Base-by-base conservation (phyloP, 140 eudicot species). In the Oenanthe javanica region DNA sequence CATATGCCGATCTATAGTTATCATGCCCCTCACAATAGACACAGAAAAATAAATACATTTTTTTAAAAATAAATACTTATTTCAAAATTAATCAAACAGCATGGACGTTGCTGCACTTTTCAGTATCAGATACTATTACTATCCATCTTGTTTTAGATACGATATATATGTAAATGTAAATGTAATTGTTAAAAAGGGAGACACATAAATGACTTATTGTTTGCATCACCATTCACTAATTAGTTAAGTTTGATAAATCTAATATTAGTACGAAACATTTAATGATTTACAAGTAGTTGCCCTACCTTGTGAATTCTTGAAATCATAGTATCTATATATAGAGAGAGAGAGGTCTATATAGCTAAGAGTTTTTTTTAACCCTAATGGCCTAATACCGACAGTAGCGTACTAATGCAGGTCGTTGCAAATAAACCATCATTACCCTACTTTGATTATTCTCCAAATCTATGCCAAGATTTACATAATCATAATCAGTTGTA, bases 181-280 rank as follows among this genome's bases (percentile, higher is more conserved):
- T 40, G n/a, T 40, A 40, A 49, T 49, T 49, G 4, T 50, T 14
- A 2, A 0, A 52, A 14, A 12, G 57, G 61, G 16, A 54, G 63
- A 55, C 63, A 55, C 9, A 6, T 55, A 19, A 5, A 57, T 57
- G 66, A 57, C 66, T 57, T 57, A 6, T 57, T 57, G 66, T 57
- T 57, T 57, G 66, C 66, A 57, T 57, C 66, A 57, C 66, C 66
- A 57, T 57, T 19, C 66, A 57, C 66, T 57, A n/a, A n/a, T n/a
- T n/a, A 57, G 19, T 57, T 6, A 57, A 57, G 21, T 57, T 6
- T 55, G 23, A 55, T 16, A 18, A 5, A 18, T 50, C 0, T 1
- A 50, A 50, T 50, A 50, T 55, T 10, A 14, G 54, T 18, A 18
- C 25, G 4, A 1, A 1, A 40, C 3, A n/a, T n/a, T n/a, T n/a